Conservation (phyloP, 83 land plant genomes). For the Isoetes engelmannii region DNA sequence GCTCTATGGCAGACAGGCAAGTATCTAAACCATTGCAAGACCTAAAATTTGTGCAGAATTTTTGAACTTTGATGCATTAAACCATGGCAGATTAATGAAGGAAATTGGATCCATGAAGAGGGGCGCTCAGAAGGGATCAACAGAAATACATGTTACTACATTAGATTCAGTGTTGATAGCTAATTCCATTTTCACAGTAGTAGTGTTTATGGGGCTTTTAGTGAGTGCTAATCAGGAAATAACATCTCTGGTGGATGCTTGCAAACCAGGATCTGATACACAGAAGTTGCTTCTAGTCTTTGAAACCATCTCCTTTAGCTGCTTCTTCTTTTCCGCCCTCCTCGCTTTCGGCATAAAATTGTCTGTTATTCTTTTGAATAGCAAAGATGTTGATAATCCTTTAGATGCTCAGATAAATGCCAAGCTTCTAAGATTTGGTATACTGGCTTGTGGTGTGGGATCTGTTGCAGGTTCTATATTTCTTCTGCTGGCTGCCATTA, state of each 20-base stretch:
- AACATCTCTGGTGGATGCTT: conserved; percentile 6
- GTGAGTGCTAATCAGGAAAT: background rate
- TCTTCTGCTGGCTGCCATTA: conserved; percentile 37
- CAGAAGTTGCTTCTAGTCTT: conserved; percentile 17
- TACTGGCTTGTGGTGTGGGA: conserved; percentile 40
- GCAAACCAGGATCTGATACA: conserved; percentile 32
- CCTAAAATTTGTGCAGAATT: too few species aligned
- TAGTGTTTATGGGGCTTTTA: conserved; percentile 35
- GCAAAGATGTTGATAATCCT: conserved; percentile 32
- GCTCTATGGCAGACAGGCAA: too few species aligned
- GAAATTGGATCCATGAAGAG: too few species aligned
- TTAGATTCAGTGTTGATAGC: conserved; percentile 29
- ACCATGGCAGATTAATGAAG: too few species aligned
- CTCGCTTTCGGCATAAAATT: conserved; percentile 56
- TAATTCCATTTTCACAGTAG: conserved; percentile 35
- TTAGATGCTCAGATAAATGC: conserved; percentile 20
- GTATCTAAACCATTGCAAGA: too few species aligned
- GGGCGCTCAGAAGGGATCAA: background rate
- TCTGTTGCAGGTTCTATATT: conserved; percentile 42
- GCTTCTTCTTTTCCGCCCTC: conserved; percentile 48
- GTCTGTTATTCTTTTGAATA: conserved; percentile 20
- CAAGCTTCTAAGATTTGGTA: conserved; percentile 37
- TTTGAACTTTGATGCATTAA: too few species aligned
- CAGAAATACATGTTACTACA: conserved; percentile 22
- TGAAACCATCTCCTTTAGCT: conserved; percentile 43